A percentile compares a stretch with the other conserved stretches of the same genome.
Evolutionary conservation across 225 moss, liverwort and hornwort species (phyloP).

Genomic region (Asterella californica): DNA sequence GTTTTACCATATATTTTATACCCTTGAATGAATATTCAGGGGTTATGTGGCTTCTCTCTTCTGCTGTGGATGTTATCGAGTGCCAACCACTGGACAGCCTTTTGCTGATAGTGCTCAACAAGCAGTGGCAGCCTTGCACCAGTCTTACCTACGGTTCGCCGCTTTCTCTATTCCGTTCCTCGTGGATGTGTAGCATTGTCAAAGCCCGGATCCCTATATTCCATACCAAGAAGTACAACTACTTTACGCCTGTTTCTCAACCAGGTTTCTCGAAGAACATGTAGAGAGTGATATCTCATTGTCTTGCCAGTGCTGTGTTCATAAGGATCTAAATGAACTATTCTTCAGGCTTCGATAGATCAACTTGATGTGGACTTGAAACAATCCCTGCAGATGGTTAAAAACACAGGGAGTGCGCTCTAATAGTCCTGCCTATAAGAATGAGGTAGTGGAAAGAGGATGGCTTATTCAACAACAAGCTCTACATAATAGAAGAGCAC

Average conservation of each 20-base stretch:
- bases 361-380: not conserved
- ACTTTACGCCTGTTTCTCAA: not conserved
- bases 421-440: constrained; percentile 7
- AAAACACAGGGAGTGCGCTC: constrained; percentile 23
- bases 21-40: not conserved
- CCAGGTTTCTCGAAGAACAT: not conserved
- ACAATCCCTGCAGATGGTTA: constrained; percentile 21
- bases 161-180: not conserved
- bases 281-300: not conserved
- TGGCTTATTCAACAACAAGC: constrained; percentile 27
- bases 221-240: not conserved
- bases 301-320: too few relatives aligned
- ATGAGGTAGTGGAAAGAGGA: constrained; percentile 12
- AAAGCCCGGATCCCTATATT: not conserved
- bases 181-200: not conserved
- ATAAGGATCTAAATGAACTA: not conserved
- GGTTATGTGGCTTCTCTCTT: not conserved
- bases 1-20: too few relatives aligned
- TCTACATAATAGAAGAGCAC: constrained; percentile 22
- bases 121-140: constrained; percentile 21
- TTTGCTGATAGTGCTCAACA: not conserved
- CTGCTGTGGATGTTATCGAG: constrained; percentile 2
- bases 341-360: not conserved
- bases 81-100: not conserved
- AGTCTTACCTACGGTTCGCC: constrained; percentile 12